Evolutionary conservation across 257 asterid species (phyloP), one percentile per base, ranked within the genome.

Genomic region (Nicotiana attenuata): DNA sequence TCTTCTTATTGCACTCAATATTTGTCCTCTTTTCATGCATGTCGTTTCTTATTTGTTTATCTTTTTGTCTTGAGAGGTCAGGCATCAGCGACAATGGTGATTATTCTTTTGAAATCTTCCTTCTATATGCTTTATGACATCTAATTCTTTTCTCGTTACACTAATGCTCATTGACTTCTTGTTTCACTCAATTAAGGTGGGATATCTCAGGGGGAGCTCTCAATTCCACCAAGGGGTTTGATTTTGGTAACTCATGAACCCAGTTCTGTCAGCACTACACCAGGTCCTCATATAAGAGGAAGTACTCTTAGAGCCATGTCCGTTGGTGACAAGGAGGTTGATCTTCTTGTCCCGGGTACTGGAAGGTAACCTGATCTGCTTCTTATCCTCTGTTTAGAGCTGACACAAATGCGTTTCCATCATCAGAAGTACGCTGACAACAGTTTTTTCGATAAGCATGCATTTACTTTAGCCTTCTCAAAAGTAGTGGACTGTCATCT

Each of bases 231-330:
- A 45, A 87, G 83, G 65, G 91, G 91, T 35, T 85, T 87, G 86
- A 81, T 87, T 81, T 79, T 89, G 75, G 92, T 89, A 82, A 85
- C 90, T 68, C 92, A 89, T 76, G 91, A 89, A 76, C 92, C 92
- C 31, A 79, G 82, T 83, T 87, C 84, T 7, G 88, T 87, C 67
- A 86, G 84, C 79, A 85, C 69, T 61, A 83, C 75, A 55, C 91
- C 92, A 45, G 92, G 92, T 86, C 87, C 91, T 52, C 92, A 89
- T 29, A 81, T 86, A 20, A 78, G 92, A 84, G 92, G 92, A 81
- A 86, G 86, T 65, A 81, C 88, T 16, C 65, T 89, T 82, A 86
- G 80, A 82, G 92, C 92, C 76, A 76, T 65, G 86, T 84, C 92
- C 6, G 85, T 86, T 26, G 92, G 92, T 47, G 89, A 89, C 71